Evolutionary conservation across 805 yeast species (phyloP), one percentile per base, ranked within the genome.

Genomic region (Wickerhamomyces bovis): DNA sequence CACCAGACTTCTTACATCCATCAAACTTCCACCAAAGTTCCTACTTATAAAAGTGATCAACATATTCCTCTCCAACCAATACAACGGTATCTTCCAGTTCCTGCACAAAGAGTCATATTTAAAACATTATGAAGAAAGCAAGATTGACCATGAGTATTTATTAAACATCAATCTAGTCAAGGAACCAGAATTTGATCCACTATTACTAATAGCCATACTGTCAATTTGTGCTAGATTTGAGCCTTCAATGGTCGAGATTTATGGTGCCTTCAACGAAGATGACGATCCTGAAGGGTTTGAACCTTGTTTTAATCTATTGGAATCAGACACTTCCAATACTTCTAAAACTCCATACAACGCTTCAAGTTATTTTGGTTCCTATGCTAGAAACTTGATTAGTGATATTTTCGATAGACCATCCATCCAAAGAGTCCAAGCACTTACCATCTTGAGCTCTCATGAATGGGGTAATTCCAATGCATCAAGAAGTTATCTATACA

Each of bases 381-480:
- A 67, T 49, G 70, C 72, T 7, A 54, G 70, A 40, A 53, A 51
- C 35, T 31, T 53, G 5, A 44, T 68, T n/a, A 57, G 57, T 33
- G 63, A 65, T 26, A 65, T 62, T 7, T 68, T 68, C 52, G 73
- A 69, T 49, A 60, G 63, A 44, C 72, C 73, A 2, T 55, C 70
- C 4, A 55, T 69, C 6, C 71, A 65, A 42, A 46, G 70, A 26
- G 63, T 68, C 6, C 73, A 68, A 47, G 70, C 72, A 3, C 51
- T 69, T 25, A 48, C 66, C 1, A 62, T 69, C 43, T 50, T 68
- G 5, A 65, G 70, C 44, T 61, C 68, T 46, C 72, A 68, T 55
- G 71, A 68, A 51, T 68, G 73, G 72, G 72, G 72, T 1, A 69
- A 66, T 46, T 64, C 63, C 16, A 65, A 66, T 48, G 64, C 60